Evolutionary conservation across 176 grass and related monocot genomes (phyloP), one percentile per base, ranked within the genome.

Genomic region (Miscanthus lutarioriparius): DNA sequence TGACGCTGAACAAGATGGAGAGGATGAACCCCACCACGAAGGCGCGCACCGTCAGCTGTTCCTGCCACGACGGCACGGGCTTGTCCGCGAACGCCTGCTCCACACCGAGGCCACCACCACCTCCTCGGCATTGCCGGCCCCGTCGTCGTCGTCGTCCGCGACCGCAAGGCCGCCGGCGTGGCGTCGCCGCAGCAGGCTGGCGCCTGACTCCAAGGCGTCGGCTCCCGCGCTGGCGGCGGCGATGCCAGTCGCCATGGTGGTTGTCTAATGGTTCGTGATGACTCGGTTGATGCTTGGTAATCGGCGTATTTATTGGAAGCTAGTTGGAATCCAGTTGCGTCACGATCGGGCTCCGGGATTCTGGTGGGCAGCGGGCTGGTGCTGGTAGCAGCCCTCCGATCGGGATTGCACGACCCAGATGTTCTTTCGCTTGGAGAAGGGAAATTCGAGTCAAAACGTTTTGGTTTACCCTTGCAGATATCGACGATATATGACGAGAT

Each of bases 11-110:
- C 89, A 94, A 65, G 35, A 85, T 49, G 33, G 87, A 38, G 15
- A 96, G 84, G 62, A 96, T 78, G 89, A 93, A 93, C 68, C 87
- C 86, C 4, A 87, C 93, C 17, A 85, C 75, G 83, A 96, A 91
- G 23, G 91, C 91, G 17, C 91, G 88, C 61, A 91, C 77, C 67
- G 88, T 93, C 27, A 96, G 93, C 84, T 96, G 91, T 81, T 96
- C 84, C 40, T 77, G 76, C 93, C 93, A 96, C 14, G 76, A 59
- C 20, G 88, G 93, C 61, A 96, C 91, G 35, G 28, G 66, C 33
- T 85, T 53, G 37, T 7, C 85, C 41, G 17, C 83, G 80, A 95
- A 91, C 64, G 63, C 83, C n/a, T 32, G 70, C 83, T 89, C 87
- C 64, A 85, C n/a, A n/a, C 64, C 5, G 87, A 85, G 90, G 44